These are phyloP conservation scores for Balansia obtecta DNA, from an alignment of 2,329 filamentous ascomycete genomes.

Conservation along the genomic window DNA sequence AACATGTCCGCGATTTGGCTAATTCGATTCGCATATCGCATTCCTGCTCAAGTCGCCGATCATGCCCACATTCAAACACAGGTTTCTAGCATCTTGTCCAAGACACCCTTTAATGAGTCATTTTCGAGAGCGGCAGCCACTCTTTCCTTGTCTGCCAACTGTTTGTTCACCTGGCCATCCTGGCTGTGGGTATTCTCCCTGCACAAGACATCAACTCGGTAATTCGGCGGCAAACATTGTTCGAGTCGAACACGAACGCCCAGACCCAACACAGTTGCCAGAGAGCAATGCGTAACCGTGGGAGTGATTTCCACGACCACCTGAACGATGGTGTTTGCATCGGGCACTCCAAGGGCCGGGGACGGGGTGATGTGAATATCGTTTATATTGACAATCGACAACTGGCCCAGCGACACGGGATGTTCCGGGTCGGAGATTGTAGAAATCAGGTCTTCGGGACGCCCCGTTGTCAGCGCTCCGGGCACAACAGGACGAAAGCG, in stretches of 20 bases:
- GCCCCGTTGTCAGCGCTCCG: not conserved
- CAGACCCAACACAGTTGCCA: conserved; percentile 91
- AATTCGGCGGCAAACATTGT: conserved; percentile 81
- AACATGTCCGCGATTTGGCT: too few species aligned
- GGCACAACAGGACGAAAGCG: not conserved
- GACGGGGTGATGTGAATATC: conserved; percentile 65
- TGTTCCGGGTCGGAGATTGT: conserved; percentile 95
- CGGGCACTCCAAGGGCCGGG: conserved; percentile 25
- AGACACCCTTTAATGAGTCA: conserved; percentile 71
- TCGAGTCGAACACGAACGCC: conserved; percentile 86
- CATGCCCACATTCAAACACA: conserved; percentile 40
- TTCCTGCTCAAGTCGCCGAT: too few species aligned
- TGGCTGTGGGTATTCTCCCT: conserved; percentile 95
- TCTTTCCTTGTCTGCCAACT: conserved; percentile 89
- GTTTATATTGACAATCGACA: conserved; percentile 90
- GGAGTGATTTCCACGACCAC: conserved; percentile 87
- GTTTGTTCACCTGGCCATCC: conserved; percentile 92
- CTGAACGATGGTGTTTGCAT: conserved; percentile 47
- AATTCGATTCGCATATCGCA: too few species aligned
- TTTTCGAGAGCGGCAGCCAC: conserved; percentile 94
- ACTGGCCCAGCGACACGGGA: conserved; percentile 80
- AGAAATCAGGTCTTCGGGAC: conserved; percentile 66
- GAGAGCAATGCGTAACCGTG: conserved; percentile 91
- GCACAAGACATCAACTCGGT: conserved; percentile 82
- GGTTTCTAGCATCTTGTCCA: conserved; percentile 88